These are phyloP conservation scores for Daucus carota DNA, from an alignment of 129 eudicot genomes.

Conservation along the genomic window DNA sequence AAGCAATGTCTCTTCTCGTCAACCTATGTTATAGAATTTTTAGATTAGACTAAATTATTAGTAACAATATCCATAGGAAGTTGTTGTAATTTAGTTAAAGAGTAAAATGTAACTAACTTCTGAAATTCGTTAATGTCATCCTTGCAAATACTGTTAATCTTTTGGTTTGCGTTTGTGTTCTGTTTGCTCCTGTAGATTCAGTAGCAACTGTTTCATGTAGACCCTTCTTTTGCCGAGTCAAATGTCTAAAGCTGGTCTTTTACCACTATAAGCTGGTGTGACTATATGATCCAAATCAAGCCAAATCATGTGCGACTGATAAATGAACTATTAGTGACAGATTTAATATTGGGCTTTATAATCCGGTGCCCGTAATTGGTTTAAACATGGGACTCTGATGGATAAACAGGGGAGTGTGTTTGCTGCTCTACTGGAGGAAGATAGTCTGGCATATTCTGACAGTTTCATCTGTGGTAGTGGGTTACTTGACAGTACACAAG, in stretches of 20 bases:
- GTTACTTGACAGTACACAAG: too few relatives aligned
- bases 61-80: background rate
- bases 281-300: too few relatives aligned
- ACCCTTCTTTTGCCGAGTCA: background rate
- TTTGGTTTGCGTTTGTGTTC: background rate
- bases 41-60: conserved; percentile 12
- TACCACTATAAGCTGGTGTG: background rate
- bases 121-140: background rate
- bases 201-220: background rate
- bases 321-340: background rate
- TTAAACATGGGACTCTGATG: background rate
- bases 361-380: background rate
- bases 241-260: background rate
- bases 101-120: background rate
- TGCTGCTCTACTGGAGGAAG: background rate
- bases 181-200: background rate
- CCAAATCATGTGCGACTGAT: background rate
- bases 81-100: background rate
- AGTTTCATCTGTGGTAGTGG: too few relatives aligned
- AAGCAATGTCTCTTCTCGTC: conserved; percentile 11
- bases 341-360: background rate
- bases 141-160: background rate
- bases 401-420: background rate
- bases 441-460: background rate
- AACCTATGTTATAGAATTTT: conserved; percentile 11